These are phyloP conservation scores for Myxozyma neotropica DNA, from an alignment of 805 yeast genomes.

Conservation along the genomic window DNA sequence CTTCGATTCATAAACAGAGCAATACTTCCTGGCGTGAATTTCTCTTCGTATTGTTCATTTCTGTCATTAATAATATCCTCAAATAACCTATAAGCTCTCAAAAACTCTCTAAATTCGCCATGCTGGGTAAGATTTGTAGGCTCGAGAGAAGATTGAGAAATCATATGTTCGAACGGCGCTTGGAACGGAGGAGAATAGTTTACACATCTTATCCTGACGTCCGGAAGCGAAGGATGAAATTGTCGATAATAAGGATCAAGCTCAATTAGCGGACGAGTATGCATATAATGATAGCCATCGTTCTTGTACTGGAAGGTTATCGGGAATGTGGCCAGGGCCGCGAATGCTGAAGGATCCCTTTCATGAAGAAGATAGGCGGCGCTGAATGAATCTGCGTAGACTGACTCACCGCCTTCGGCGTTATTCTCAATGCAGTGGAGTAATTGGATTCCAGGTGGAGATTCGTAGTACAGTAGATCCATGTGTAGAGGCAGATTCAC, in stretches of 20 bases:
- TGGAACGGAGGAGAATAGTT: constrained; percentile 85
- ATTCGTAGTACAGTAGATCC: constrained; percentile 75
- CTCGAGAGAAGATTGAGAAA: constrained; percentile 39
- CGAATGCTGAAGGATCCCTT: constrained; percentile 62
- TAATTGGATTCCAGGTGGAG: constrained; percentile 78
- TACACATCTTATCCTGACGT: constrained; percentile 53
- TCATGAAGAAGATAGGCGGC: constrained; percentile 62
- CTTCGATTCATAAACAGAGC: constrained; percentile 73
- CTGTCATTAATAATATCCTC: constrained; percentile 60
- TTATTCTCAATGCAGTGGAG: constrained; percentile 54
- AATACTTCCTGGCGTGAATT: constrained; percentile 60
- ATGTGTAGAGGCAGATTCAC: constrained; percentile 70
- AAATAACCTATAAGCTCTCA: constrained; percentile 57
- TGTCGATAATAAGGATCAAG: constrained; percentile 49
- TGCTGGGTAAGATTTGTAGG: constrained; percentile 39
- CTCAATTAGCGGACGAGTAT: constrained; percentile 62
- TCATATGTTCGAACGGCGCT: constrained; percentile 62
- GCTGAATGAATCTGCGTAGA: constrained; percentile 69
- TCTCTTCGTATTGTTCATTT: constrained; percentile 56
- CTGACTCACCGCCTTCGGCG: constrained; percentile 66
- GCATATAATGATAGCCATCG: constrained; percentile 62
- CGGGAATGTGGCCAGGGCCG: constrained; percentile 63
- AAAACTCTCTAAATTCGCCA: constrained; percentile 48
- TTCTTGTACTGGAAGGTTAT: constrained; percentile 69
- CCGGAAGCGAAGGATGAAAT: constrained; percentile 21